Evolutionary conservation across 306 rosid species (phyloP).

Genomic region (Herpetospermum pedunculosum): DNA sequence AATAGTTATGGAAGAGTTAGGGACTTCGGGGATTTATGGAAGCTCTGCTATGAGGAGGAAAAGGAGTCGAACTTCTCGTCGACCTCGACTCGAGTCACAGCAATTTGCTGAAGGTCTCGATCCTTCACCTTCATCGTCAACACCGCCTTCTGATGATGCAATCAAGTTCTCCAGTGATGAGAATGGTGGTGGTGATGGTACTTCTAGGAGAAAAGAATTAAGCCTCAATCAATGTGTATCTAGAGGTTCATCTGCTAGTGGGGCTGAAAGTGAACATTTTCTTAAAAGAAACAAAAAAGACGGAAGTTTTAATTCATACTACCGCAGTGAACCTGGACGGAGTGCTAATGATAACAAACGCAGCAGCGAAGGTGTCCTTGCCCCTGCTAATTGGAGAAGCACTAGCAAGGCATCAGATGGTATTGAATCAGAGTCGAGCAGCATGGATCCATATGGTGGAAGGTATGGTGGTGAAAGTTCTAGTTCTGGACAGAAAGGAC

Average conservation of each 20-base stretch:
- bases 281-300: conserved; percentile 31
- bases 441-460: conserved; percentile 31
- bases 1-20: conserved; percentile 58
- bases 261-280: conserved; percentile 30
- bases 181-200: conserved; percentile 44
- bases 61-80: conserved; percentile 75
- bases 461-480: conserved; percentile 37
- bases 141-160: conserved; percentile 59
- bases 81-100: conserved; percentile 71
- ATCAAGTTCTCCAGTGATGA: conserved; percentile 76
- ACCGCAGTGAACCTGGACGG: conserved; percentile 39
- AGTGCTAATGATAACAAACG: conserved; percentile 40
- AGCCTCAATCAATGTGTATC: conserved; percentile 52
- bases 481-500: conserved; percentile 42
- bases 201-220: conserved; percentile 58
- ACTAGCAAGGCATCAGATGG: conserved; percentile 24
- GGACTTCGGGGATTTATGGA: conserved; percentile 35
- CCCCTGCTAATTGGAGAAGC: conserved; percentile 87
- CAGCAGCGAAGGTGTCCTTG: conserved; percentile 78
- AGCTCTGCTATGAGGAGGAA: conserved; percentile 60
- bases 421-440: conserved; percentile 2
- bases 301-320: conserved; percentile 34
- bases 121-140: conserved; percentile 43
- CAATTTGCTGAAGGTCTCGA: conserved; percentile 41
- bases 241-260: conserved; percentile 23